A percentile compares a stretch with the other conserved stretches of the same genome.
These are phyloP conservation scores for Penicillium cinerascens DNA, from an alignment of 495 filamentous ascomycete species.

Conservation along the genomic window DNA sequence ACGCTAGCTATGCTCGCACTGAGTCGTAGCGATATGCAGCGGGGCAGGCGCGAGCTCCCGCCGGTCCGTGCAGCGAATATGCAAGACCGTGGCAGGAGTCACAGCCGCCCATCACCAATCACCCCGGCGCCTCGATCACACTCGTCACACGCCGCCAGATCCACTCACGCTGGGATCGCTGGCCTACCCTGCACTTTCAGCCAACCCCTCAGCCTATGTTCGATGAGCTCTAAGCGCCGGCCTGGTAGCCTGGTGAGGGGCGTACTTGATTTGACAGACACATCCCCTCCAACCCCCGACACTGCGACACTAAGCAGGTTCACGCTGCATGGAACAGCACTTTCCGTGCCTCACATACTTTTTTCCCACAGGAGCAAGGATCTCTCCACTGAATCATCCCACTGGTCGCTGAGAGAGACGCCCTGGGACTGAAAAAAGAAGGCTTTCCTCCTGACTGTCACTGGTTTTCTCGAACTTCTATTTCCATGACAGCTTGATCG, in stretches of 20 bases:
- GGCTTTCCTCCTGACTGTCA: slow-evolving; percentile 17
- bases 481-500: slow-evolving; percentile 24
- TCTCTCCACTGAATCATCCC: slow-evolving; percentile 16
- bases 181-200: slow-evolving; percentile 9
- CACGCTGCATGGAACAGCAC: slow-evolving; percentile 12
- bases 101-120: slow-evolving; percentile 34
- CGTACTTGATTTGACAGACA: slow-evolving; percentile 23
- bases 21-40: neutral
- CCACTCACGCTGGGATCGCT: slow-evolving; percentile 7
- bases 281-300: slow-evolving; percentile 1
- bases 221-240: slow-evolving; percentile 26
- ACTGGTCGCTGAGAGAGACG: slow-evolving; percentile 5
- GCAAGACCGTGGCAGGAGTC: slow-evolving; percentile 40
- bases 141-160: slow-evolving; percentile 21
- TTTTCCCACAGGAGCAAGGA: neutral
- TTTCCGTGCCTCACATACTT: slow-evolving; percentile 4
- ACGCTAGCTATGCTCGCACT: neutral
- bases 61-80: slow-evolving; percentile 27
- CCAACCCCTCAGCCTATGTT: slow-evolving; percentile 21
- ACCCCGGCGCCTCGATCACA: slow-evolving; percentile 19
- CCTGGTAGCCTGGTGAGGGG: neutral
- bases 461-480: neutral
- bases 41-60: slow-evolving; percentile 5
- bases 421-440: slow-evolving; percentile 28
- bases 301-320: slow-evolving; percentile 9